Evolutionary conservation across 768 basidiomycete genomes (phyloP), one percentile per base, ranked within the genome.

Genomic region (Gymnopilus junonius): DNA sequence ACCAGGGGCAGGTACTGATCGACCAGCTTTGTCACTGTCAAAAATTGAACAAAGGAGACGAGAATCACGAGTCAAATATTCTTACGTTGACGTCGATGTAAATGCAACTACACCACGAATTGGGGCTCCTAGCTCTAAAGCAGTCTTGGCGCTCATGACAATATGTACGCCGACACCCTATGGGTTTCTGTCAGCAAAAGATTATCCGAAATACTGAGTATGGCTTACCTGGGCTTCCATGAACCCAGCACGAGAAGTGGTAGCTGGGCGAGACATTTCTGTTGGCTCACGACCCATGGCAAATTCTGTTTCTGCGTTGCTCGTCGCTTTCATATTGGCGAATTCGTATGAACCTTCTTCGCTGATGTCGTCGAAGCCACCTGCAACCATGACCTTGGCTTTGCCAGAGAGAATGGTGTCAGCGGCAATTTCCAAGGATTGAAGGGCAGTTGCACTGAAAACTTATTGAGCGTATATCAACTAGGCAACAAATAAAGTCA

Each of bases 281-380:
- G 93, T 95, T 6, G 97, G 96, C 77, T 99, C 97, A 68, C 97
- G 95, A 64, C 97, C 97, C 92, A 97, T 97, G 3, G 96, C 97
- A 72, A 98, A 93, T 76, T 99, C 97, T 31, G 94, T 94, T 76
- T 95, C 94, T 1, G 96, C 91, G 72, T 97, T 98, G 78, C 92
- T 94, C 5, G 97, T 99, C 1, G 97, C 97, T 78, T 98, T 97
- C 97, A 99, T 99, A 82, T 99, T 98, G 54, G 95, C 97, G 77
- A 99, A 99, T 76, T 99, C 97, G 76, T 90, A 98, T 8, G 97
- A 98, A 17, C 97, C 97, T 78, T 99, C 97, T 77, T 99, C 97
- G 66, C 91, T 93, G 75, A 99, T 87, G 75, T 99, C 97, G 72
- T 99, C 97, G 80, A 96, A 98, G 61, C 97, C 97, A 74, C 97